Base-by-base conservation (phyloP, 176 grass and related monocot genomes). In the Aegilops umbellulata region DNA sequence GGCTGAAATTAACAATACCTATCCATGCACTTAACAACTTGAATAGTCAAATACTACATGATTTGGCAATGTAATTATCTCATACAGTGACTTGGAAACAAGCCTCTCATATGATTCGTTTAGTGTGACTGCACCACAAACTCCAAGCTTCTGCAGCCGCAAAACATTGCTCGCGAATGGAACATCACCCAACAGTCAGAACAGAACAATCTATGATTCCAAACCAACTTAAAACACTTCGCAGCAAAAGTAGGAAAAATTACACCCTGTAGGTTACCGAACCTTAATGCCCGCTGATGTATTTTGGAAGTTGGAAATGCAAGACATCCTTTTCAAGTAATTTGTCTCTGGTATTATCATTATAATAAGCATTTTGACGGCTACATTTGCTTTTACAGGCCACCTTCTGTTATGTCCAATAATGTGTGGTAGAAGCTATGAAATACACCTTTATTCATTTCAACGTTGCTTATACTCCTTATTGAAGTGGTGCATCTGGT, bases 31-130 rank as follows among this genome's bases (percentile, higher is more conserved):
- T 47, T 17, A 23, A 25, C 30, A 35, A 57, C 6, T 49, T 29
- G 41, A 58, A 39, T 58, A 44, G 10, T 83, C 20, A n/a, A n/a
- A n/a, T n/a, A n/a, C 7, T 44, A 27, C 3, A 83, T 74, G 24
- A n/a, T n/a, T 64, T 65, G 70, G 70, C 39, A 42, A 84, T 75
- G 70, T 22, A 61, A 84, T 75, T 85, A 98, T 94, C 87, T 87
- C 77, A 55, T 98, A 98, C n/a, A 98, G 65, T 26, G 88, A 91
- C 46, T 60, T 77, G 57, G 97, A 92, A 36, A 98, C 97, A 27
- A 98, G 92, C 51, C 94, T 92, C 89, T 98, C 97, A 66, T 95
- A 98, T 20, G 94, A 95, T 82, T 98, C 94, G 51, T 98, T 98
- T 49, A 98, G 58, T 76, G 97, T 98, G 53, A 98, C 90, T 10